phyloP scores from a whole-genome alignment of 768 basidiomycete genomes.

The Kwoniella botswanensis region DNA sequence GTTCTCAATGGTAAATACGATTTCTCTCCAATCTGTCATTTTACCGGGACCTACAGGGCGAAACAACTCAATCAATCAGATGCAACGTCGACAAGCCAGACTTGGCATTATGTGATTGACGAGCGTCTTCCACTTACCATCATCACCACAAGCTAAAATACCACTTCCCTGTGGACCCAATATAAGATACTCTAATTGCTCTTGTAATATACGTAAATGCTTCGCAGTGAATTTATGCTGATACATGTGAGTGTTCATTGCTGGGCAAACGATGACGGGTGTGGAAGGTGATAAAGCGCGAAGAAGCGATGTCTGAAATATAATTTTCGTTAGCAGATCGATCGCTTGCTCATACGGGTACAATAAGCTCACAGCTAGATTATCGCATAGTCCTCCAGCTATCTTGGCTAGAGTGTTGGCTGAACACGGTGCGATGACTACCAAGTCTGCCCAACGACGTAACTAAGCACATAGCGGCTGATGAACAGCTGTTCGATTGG shows the following conservation, averaged over 20 bases:
- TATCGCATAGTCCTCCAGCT: constrained; percentile 84
- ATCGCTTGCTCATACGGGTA: not conserved
- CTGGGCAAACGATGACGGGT: constrained; percentile 89
- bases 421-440: constrained; percentile 92
- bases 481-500: not conserved
- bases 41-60: constrained; percentile 74
- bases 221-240: constrained; percentile 86
- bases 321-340: not conserved
- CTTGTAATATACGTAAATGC: constrained; percentile 75
- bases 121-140: no score
- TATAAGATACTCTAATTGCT: constrained; percentile 78
- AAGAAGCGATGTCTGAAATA: constrained; percentile 66
- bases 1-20: constrained; percentile 61
- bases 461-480: constrained; percentile 49
- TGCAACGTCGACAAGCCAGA: no score
- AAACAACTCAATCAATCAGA: no score
- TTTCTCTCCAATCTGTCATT: constrained; percentile 95
- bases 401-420: constrained; percentile 97
- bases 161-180: constrained; percentile 85
- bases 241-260: constrained; percentile 99
- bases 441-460: constrained; percentile 85
- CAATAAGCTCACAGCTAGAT: constrained; percentile 65
- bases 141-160: constrained; percentile 84
- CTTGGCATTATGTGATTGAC: no score
- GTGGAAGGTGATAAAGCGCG: constrained; percentile 82